Conservation (phyloP, 305 asterid species). For the Coffea humblotiana region DNA sequence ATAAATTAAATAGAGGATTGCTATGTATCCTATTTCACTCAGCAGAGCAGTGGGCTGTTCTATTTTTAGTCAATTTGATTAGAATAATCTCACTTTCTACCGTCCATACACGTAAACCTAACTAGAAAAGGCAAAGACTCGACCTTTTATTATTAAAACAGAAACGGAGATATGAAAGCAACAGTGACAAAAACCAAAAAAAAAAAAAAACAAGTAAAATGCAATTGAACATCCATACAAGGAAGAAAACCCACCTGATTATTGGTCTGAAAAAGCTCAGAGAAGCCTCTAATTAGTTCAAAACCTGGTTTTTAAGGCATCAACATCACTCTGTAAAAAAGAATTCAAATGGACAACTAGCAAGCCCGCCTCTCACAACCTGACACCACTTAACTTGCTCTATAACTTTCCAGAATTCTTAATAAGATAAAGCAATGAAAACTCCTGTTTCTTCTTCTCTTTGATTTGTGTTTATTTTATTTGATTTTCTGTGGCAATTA, state of each 20-base stretch:
- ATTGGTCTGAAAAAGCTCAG: constrained; percentile 9
- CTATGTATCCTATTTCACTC: constrained; percentile 19
- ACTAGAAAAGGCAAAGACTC: constrained; percentile 35
- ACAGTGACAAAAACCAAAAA: not conserved
- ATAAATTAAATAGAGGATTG: constrained; percentile 21
- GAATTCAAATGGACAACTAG: constrained; percentile 25
- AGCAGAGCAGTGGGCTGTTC: constrained; percentile 38
- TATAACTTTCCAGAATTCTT: constrained; percentile 26
- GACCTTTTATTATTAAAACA: constrained; percentile 25
- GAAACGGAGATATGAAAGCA: constrained; percentile 22
- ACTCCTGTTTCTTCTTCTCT: not conserved
- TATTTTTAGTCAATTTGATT: constrained; percentile 44
- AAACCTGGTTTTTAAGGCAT: constrained; percentile 22
- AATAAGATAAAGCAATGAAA: not conserved
- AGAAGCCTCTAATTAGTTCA: constrained; percentile 23
- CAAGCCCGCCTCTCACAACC: constrained; percentile 26
- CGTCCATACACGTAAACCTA: constrained; percentile 46
- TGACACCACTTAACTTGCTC: constrained; percentile 21
- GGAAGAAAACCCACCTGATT: constrained; percentile 25
- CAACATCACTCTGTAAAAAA: constrained; percentile 30
- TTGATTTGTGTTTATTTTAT: not conserved
- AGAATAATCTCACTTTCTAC: constrained; percentile 41
- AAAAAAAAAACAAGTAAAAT: constrained; percentile 3
- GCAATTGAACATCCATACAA: constrained; percentile 13
- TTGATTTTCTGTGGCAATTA: constrained; percentile 3